A percentile compares a stretch with the other conserved stretches of the same genome.
Evolutionary conservation across 73 alveolate species (phyloP).

Genomic region (Symbiodinium natans): DNA sequence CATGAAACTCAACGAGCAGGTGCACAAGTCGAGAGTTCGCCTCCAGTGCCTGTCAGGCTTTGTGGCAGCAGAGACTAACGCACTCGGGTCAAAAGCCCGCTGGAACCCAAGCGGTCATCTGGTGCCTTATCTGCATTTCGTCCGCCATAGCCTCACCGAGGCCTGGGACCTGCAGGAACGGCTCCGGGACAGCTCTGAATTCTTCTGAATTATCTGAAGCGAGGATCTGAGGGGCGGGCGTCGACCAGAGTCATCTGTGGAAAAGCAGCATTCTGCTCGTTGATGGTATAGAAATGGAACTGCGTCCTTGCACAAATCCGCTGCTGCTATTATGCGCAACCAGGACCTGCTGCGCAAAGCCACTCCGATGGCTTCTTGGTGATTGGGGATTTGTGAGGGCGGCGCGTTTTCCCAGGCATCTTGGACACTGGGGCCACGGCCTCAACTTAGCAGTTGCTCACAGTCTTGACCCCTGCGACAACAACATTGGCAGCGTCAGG

Average conservation of each 20-base stretch:
- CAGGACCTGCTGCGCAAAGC: not conserved
- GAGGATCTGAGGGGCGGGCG: not conserved
- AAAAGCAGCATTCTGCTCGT: conserved; percentile 63
- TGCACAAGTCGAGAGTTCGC: conserved; percentile 83
- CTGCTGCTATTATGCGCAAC: not conserved
- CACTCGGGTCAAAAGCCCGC: too few species aligned
- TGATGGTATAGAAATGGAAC: conserved; percentile 79
- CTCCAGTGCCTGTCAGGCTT: conserved; percentile 66
- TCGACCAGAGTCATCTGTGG: conserved; percentile 87
- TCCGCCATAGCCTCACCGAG: conserved; percentile 89
- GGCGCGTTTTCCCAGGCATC: conserved; percentile 86
- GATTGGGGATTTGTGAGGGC: not conserved
- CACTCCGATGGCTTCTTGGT: not conserved
- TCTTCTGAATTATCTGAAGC: not conserved
- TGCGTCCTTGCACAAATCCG: conserved; percentile 30
- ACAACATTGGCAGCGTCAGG: too few species aligned
- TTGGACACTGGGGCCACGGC: conserved; percentile 89
- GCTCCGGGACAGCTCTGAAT: not conserved
- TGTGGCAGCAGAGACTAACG: too few species aligned
- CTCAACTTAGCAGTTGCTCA: not conserved
- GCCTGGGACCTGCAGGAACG: conserved; percentile 40
- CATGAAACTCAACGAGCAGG: not conserved
- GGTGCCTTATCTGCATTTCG: conserved; percentile 42
- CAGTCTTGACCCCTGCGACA: too few species aligned
- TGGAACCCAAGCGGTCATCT: too few species aligned